phyloP scores from a whole-genome alignment of 148 eudicot genomes.

The Limonium bicolor region DNA sequence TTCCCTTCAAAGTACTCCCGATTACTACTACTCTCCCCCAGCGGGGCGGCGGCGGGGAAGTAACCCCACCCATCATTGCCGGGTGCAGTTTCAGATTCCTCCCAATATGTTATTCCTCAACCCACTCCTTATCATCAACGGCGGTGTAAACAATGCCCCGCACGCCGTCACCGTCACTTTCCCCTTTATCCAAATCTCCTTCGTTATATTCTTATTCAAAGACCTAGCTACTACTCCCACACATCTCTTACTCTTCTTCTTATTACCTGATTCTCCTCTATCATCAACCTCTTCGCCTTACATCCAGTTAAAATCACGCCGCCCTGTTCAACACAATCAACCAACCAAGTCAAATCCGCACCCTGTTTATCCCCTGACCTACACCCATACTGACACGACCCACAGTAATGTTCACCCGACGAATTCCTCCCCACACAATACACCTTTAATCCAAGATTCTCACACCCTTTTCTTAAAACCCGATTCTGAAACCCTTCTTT shows the following conservation, averaged over 20 bases:
- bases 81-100: conserved; percentile 52
- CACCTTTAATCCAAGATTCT: conserved; percentile 36
- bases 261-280: conserved; percentile 9
- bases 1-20: conserved; percentile 33
- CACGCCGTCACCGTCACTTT: conserved; percentile 51
- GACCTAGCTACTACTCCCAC: conserved; percentile 29
- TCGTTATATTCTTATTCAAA: conserved; percentile 9
- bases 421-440: conserved; percentile 39
- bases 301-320: conserved; percentile 43
- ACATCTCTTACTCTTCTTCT: conserved; percentile 18
- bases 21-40: too few relatives aligned
- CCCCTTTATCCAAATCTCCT: conserved; percentile 35
- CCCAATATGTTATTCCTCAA: conserved; percentile 43
- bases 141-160: conserved; percentile 53
- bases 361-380: conserved; percentile 35
- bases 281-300: conserved; percentile 25
- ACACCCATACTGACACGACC: conserved; percentile 54
- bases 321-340: conserved; percentile 32
- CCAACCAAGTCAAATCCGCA: conserved; percentile 51
- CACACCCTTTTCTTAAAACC: conserved; percentile 49
- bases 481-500: conserved; percentile 55
- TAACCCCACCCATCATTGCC: conserved; percentile 45
- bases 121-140: conserved; percentile 34
- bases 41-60: conserved; percentile 30
- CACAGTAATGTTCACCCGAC: conserved; percentile 43